Base-by-base conservation (phyloP, 805 yeast genomes). In the Teunomyces gatunensis region DNA sequence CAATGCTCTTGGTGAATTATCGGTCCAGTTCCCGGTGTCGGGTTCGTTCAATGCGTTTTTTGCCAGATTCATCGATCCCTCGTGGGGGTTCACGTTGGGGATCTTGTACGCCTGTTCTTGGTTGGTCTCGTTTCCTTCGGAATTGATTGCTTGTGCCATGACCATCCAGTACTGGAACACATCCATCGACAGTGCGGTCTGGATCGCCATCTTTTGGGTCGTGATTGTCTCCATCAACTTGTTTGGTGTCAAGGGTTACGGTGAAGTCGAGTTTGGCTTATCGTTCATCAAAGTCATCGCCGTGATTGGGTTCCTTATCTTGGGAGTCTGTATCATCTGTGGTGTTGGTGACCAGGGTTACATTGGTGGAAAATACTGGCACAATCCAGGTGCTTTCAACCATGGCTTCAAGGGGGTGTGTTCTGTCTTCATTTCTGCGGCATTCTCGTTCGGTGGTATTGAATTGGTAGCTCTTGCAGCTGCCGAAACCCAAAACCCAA, bases 391-490 rank as follows among this genome's bases (percentile, higher is more conserved):
- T 30, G 46, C 60, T 5, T 58, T 58, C 47, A 50, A 53, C 47
- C 50, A 56, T 36, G 60, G 62, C 20, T 58, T 58, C 54, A 58
- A 58, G 49, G 62, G 62, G 20, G 54, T 58, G 1, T 58, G 62
- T 42, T 48, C 58, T 6, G 60, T 57, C 13, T 56, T 81, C 49
- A 78, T 81, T 33, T 74, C 77, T 13, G 78, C 84, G 12, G 82
- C 84, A 6, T 81, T 81, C 58, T 75, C 85, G 2, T 79, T 79
- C 50, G 85, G 85, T 58, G 84, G 83, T 61, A 74, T 81, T 40
- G 86, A 81, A 64, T 74, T 77, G 53, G 74, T 80, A 51, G 82
- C 83, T 12, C 64, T 81, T 48, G 80, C 82, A 29, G 84, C 86
- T 13, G 80, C 81, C 17, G 83, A 79, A 53, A 80, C 79, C 45